Percentiles rank a stretch among this genome's conserved stretches.
phyloP scores from a whole-genome alignment of 441 rosid species.

The Adansonia madagascariensis region DNA sequence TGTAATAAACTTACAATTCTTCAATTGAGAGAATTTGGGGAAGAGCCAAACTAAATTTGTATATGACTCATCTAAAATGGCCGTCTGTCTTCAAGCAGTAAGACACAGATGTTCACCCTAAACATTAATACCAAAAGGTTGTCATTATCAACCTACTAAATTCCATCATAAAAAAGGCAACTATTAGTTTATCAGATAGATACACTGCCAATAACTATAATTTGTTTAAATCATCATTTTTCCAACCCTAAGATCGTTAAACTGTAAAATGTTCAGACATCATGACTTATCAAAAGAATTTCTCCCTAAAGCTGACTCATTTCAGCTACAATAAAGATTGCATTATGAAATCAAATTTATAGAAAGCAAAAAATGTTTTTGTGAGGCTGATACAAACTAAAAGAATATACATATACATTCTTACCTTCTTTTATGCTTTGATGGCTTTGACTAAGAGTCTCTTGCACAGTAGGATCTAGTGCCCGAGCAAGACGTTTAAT shows the following conservation, averaged over 20 bases:
- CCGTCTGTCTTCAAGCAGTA: conserved; percentile 21
- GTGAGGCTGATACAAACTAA: background rate
- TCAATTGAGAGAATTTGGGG: conserved; percentile 20
- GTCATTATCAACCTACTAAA: conserved; percentile 8
- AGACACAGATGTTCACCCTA: conserved; percentile 29
- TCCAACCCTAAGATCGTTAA: background rate
- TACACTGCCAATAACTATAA: background rate
- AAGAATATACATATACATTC: background rate
- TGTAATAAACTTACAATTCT: conserved; percentile 34
- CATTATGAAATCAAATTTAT: conserved; percentile 14
- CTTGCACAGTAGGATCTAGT: conserved; percentile 35
- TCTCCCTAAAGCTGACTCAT: conserved; percentile 9
- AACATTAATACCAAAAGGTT: conserved; percentile 20
- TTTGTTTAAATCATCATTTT: background rate
- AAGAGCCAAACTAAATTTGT: conserved; percentile 28
- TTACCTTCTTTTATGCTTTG: conserved; percentile 46
- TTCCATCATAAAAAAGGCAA: conserved; percentile 18
- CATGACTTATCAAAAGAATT: conserved; percentile 1
- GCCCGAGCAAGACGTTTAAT: conserved; percentile 73
- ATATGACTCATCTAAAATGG: conserved; percentile 16
- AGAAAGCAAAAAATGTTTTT: conserved; percentile 6
- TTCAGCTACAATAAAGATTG: background rate
- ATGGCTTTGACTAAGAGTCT: conserved; percentile 26
- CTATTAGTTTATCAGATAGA: background rate
- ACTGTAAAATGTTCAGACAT: background rate